A percentile compares a stretch with the other conserved stretches of the same genome.
These are phyloP conservation scores for Xylariaceae sp. DNA, from an alignment of 2,329 filamentous ascomycete genomes.

Conservation along the genomic window DNA sequence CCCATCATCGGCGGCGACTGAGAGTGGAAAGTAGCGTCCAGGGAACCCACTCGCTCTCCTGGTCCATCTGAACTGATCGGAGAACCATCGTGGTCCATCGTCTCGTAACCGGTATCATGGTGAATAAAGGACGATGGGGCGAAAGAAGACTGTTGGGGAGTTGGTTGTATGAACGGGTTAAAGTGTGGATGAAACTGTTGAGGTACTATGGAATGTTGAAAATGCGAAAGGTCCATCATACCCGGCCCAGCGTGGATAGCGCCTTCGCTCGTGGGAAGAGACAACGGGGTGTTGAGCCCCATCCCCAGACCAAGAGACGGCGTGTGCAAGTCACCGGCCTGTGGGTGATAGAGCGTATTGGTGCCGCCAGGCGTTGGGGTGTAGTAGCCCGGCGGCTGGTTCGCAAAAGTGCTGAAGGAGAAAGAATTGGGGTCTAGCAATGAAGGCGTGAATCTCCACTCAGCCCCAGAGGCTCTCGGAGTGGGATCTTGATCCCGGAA, in stretches of 20 bases:
- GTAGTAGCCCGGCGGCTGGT: slow-evolving; percentile 83
- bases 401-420: slow-evolving; percentile 78
- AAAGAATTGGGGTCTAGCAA: slow-evolving; percentile 86
- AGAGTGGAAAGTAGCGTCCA: slow-evolving; percentile 67
- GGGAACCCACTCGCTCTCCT: slow-evolving; percentile 58
- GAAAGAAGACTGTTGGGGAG: slow-evolving; percentile 65
- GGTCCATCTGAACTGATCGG: slow-evolving; percentile 64
- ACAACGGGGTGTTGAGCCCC: slow-evolving; percentile 81
- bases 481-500: slow-evolving; percentile 80
- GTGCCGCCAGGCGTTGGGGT: slow-evolving; percentile 84
- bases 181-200: slow-evolving; percentile 70
- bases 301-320: slow-evolving; percentile 76
- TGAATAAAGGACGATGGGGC: slow-evolving; percentile 82
- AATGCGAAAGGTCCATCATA: slow-evolving; percentile 70
- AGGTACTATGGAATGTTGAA: slow-evolving; percentile 61
- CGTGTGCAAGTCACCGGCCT: slow-evolving; percentile 87
- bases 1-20: slow-evolving; percentile 64
- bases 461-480: slow-evolving; percentile 78
- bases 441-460: slow-evolving; percentile 87
- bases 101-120: slow-evolving; percentile 79
- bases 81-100: slow-evolving; percentile 76
- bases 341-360: slow-evolving; percentile 80
- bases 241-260: slow-evolving; percentile 64
- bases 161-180: slow-evolving; percentile 72
- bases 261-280: slow-evolving; percentile 73